These are phyloP conservation scores for Neurospora sp. DNA, from an alignment of 495 filamentous ascomycete species.

Conservation along the genomic window DNA sequence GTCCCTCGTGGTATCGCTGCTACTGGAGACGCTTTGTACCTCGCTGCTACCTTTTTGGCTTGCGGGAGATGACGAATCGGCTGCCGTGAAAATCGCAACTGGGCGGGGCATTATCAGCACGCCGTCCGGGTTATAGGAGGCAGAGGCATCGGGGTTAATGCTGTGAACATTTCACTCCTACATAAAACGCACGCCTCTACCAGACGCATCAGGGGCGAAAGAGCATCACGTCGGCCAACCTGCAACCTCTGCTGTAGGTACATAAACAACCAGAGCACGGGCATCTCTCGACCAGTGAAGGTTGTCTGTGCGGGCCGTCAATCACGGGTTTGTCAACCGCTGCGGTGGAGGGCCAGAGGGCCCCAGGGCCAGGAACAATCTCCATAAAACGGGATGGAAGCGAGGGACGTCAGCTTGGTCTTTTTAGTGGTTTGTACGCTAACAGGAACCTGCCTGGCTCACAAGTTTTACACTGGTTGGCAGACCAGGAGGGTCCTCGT, in stretches of 20 bases:
- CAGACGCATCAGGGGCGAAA: neutral
- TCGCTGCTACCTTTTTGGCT: neutral
- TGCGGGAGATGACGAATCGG: neutral
- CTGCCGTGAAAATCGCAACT: neutral
- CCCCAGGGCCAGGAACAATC: neutral
- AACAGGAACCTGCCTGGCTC: neutral
- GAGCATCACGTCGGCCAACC: neutral
- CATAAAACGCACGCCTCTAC: neutral
- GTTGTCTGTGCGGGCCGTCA: neutral
- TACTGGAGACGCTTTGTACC: neutral
- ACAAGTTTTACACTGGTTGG: neutral
- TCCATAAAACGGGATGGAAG: neutral
- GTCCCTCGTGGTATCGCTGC: neutral
- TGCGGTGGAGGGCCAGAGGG: neutral
- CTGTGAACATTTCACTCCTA: neutral
- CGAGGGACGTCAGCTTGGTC: neutral
- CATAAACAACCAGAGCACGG: neutral
- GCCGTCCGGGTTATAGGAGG: neutral
- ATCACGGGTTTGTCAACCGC: neutral
- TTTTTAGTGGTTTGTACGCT: neutral
- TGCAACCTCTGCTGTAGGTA: neutral
- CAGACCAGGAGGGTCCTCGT: neutral
- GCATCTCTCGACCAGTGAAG: neutral
- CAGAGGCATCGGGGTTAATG: neutral
- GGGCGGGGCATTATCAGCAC: neutral